phyloP scores from a whole-genome alignment of 2,329 filamentous ascomycete species.

The Septoria linicola region DNA sequence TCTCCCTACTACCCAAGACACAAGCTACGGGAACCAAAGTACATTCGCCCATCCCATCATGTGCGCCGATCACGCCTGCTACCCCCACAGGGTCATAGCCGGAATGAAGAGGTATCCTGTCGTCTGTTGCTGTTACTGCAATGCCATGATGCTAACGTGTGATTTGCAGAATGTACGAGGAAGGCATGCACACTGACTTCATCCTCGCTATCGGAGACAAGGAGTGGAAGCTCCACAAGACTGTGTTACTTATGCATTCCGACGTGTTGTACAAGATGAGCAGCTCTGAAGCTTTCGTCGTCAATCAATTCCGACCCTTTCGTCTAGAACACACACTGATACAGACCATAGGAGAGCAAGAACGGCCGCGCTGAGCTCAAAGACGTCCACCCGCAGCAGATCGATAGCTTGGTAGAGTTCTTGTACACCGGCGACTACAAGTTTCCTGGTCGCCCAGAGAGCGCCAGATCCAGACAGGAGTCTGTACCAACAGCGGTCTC shows the following conservation, averaged over 20 bases:
- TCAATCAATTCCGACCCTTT: background rate
- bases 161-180: background rate
- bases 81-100: no score
- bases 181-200: slow-evolving; percentile 5
- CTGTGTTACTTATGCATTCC: background rate
- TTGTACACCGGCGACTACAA: slow-evolving; percentile 4
- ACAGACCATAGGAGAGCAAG: background rate
- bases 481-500: background rate
- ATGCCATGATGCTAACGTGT: background rate
- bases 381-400: background rate
- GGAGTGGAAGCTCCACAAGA: slow-evolving; percentile 2
- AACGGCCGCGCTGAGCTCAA: background rate
- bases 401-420: background rate
- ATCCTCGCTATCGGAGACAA: background rate
- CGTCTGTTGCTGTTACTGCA: no score
- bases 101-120: no score
- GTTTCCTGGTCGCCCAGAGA: background rate
- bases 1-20: no score
- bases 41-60: no score
- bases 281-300: background rate
- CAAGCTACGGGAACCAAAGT: no score
- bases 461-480: background rate
- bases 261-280: slow-evolving; percentile 6
- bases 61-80: no score
- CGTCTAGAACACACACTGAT: background rate